Evolutionary conservation across 257 asterid species (phyloP), one percentile per base, ranked within the genome.

Genomic region (Nyctanthes arbortristis): DNA sequence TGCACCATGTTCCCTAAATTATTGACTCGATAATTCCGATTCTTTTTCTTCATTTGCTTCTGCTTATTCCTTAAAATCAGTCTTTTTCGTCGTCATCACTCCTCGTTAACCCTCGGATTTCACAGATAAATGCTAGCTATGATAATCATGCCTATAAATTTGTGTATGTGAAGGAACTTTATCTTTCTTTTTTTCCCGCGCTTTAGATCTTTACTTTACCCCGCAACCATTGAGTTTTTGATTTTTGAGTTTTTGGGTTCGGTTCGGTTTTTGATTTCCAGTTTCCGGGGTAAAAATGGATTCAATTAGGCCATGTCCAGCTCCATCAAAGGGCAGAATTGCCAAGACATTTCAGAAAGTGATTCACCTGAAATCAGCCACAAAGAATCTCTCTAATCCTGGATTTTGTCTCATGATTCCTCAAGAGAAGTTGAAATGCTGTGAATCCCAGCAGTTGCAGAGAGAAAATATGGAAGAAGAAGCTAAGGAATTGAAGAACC

Each of bases 391-490:
- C 33, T 80, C 95, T 1, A 84, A 68, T 72, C 83, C 84, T 10
- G 93, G 87, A 0, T 88, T 90, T 60, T 90, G 96, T 76, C 81
- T 88, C 13, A 73, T 84, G 0, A 85, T 90, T 25, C 96, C 98
- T 6, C 98, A 85, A 62, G 96, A 93, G 24, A 93, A 88, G 36
- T 88, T 90, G 77, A 70, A 90, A 63, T 90, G 97, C 75, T 93
- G 93, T 82, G 98, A 88, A 61, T 77, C 97, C 3, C 87, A 78
- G 2, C 90, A 76, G 18, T 78, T 90, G 14, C 78, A 80, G 66
- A 82, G 74, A 28, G 94, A 90, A 28, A 84, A 88, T 11, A 79
- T 69, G 27, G 78, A 73, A 7, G 89, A 81, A 1, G 88, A 82
- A 14, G 85, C 88, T 8, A 87, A 85, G n/a, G 88, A 87, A 68